phyloP scores from a whole-genome alignment of 2,329 filamentous ascomycete genomes.

The Coleophoma cylindrospora region DNA sequence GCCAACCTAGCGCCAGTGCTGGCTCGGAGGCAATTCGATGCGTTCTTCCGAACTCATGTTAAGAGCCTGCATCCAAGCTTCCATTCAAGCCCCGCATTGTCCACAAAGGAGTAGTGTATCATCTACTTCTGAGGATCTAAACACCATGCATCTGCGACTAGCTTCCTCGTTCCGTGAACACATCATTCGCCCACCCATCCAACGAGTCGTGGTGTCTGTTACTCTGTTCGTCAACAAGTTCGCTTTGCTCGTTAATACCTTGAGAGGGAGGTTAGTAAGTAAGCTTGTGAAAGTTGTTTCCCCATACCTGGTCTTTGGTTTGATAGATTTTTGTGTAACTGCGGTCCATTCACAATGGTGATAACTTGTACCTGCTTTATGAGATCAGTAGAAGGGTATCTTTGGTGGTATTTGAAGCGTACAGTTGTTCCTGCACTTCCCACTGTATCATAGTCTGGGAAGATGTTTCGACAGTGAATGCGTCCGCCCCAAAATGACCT shows the following conservation, averaged over 20 bases:
- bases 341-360: not conserved
- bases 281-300: not conserved
- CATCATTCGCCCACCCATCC: not conserved
- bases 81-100: too few relatives aligned
- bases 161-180: conserved; percentile 1
- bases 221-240: not conserved
- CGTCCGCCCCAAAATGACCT: not conserved
- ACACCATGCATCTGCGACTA: not conserved
- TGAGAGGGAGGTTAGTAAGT: not conserved
- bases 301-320: not conserved
- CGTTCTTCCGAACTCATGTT: too few relatives aligned
- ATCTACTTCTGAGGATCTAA: too few relatives aligned
- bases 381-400: not conserved
- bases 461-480: conserved; percentile 1
- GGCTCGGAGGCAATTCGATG: too few relatives aligned
- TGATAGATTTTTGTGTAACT: not conserved
- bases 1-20: too few relatives aligned
- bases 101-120: too few relatives aligned
- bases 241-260: not conserved
- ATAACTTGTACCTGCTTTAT: not conserved
- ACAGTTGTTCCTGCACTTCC: not conserved
- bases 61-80: too few relatives aligned
- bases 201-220: not conserved
- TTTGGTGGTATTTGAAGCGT: not conserved
- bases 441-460: not conserved